Evolutionary conservation across 352 stramenopile genomes (phyloP), one percentile per base, ranked within the genome.

Genomic region (Globisporangium barbulae): DNA sequence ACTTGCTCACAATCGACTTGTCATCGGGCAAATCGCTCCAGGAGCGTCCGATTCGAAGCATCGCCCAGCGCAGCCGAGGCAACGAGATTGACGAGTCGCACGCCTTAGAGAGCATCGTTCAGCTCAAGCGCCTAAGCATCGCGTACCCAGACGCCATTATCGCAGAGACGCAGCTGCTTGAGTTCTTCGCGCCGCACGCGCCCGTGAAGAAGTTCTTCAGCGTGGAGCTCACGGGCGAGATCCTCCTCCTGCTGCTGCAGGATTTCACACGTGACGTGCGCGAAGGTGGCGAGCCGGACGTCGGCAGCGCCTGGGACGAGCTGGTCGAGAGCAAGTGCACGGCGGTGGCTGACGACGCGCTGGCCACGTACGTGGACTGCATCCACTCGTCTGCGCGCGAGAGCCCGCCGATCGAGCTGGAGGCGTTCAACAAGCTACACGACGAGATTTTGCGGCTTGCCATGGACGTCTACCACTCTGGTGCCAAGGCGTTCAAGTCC

Each of bases 321-420:
- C 67, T 84, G 50, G 83, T 86, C 19, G 79, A 89, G 59, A 49
- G 75, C 44, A 79, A 81, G 45, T 93, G 84, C 48, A 39, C 41
- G 12, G 57, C 73, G 0, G 53, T 88, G 9, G 83, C 81, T 0
- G 80, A 82, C 15, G 83, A 93, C 52, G 86, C 83, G 5, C 59
- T 91, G 19, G 72, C 63, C 19, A 93, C 79, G 39, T 95, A 95
- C 63, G 61, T 81, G 22, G 86, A 95, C 63, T 93, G 83, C 58
- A 78, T 93, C 7, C 78, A 85, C 55, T 74, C 75, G 15, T 83
- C 75, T 6, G 77, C 84, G 17, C 59, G 69, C 10, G 84, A 93
- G 53, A 39, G 57, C 25, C 79, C 79, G 17, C 84, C 86, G 31
- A 81, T 91, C 52, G 81, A 92, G 42, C 63, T 93, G 41, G 68